Base-by-base conservation (phyloP, 2,329 filamentous ascomycete species). In the Cryphonectria naterciae region DNA sequence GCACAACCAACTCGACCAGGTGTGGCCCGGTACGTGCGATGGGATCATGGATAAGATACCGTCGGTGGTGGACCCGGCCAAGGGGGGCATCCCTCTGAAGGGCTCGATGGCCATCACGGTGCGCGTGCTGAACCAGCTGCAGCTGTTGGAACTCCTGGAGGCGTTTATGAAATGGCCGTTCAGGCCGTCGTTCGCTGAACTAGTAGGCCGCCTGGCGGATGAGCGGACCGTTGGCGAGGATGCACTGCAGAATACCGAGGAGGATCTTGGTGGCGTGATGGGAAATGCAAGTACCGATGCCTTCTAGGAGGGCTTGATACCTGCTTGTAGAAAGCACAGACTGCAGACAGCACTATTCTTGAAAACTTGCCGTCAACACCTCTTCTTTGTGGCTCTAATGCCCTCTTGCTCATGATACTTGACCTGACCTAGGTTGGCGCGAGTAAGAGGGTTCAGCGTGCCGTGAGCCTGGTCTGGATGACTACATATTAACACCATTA, bases 81-180 rank as follows among this genome's bases (percentile, higher is more conserved):
- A 76, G 22, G 88, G 89, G 1, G 89, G 88, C 0, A 76, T 79
- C 6, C 79, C 81, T 0, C 54, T 76, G 11, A 76, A 78, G 68
- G 83, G 83, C 4, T 74, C 80, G 17, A 81, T 81, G 1, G 79
- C 83, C 68, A 67, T 91, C 46, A 77, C 78, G 0, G 80, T 85
- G 6, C 80, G 89, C 5, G 77, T 79, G 37, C 74, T 93, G 70
- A 88, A 85, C 60, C 78, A 83, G 74, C 75, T 77, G 19, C 89
- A 92, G 82, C 83, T 89, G 77, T 77, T 83, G 25, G 87, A 91
- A 72, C 79, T 93, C 22, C 72, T 89, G 5, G 82, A 87, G 74
- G 85, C 86, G 0, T 93, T 88, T 84, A 83, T 88, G 78, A 81
- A 85, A 66, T 93, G 91, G 91, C 90, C 90, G 0, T 92, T 92